A percentile compares a stretch with the other conserved stretches of the same genome.
Conservation (phyloP, 352 stramenopile species). For the Peronospora farinosa region DNA sequence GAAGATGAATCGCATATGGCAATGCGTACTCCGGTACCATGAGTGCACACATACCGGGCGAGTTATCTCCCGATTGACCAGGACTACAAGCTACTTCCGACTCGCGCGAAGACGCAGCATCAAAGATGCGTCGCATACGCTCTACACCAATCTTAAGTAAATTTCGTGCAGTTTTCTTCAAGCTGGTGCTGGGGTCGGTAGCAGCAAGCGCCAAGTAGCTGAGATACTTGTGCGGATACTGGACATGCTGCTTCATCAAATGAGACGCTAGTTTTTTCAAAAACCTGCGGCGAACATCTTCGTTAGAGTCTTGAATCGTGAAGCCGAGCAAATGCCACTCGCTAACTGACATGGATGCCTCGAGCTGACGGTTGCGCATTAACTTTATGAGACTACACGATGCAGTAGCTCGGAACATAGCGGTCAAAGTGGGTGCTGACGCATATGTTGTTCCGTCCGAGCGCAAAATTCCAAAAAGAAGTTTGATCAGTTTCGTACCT, state of each 20-base stretch:
- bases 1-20: conserved; percentile 76
- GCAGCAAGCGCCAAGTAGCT: conserved; percentile 66
- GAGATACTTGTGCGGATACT: conserved; percentile 75
- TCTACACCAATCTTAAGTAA: conserved; percentile 54
- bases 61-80: conserved; percentile 2
- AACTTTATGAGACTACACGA: conserved; percentile 59
- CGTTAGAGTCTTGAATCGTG: conserved; percentile 63
- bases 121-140: conserved; percentile 73
- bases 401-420: conserved; percentile 45
- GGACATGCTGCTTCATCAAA: conserved; percentile 54
- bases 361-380: conserved; percentile 46
- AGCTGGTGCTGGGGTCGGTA: conserved; percentile 34
- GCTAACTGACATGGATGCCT: conserved; percentile 40
- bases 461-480: conserved; percentile 58
- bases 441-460: conserved; percentile 49
- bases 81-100: conserved; percentile 13
- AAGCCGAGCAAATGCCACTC: conserved; percentile 81
- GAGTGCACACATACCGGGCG: conserved; percentile 33
- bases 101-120: conserved; percentile 37
- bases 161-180: conserved; percentile 54
- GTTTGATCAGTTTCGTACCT: conserved; percentile 34
- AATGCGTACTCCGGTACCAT: conserved; percentile 81
- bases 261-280: conserved; percentile 70
- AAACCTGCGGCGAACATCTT: conserved; percentile 65
- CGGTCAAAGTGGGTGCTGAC: conserved; percentile 30